Evolutionary conservation across 2,329 filamentous ascomycete species (phyloP).

Genomic region (Stagonosporopsis cucurbitacearum): DNA sequence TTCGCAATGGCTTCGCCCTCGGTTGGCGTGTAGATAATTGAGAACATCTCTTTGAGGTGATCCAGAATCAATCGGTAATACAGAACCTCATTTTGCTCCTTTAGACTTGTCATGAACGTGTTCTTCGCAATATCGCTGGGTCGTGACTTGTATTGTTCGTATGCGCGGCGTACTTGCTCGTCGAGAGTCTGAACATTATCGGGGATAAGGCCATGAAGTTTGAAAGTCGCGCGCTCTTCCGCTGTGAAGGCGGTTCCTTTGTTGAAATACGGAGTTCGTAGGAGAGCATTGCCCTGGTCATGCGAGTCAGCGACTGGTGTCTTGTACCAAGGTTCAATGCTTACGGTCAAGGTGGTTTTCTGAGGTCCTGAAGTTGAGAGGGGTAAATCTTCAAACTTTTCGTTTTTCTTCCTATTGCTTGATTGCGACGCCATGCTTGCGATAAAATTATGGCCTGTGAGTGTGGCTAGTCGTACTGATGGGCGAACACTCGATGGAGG

Average conservation of each 20-base stretch:
- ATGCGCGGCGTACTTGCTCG: constrained; percentile 77
- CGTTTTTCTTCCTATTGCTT: constrained; percentile 38
- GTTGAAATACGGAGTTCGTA: constrained; percentile 75
- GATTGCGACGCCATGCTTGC: constrained; percentile 20
- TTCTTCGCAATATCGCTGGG: constrained; percentile 78
- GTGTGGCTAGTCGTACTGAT: not conserved
- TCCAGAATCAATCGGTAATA: constrained; percentile 80
- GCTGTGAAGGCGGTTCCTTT: constrained; percentile 80
- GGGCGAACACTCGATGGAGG: not conserved
- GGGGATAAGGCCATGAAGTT: constrained; percentile 75
- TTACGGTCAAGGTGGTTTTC: constrained; percentile 50
- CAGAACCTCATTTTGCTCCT: constrained; percentile 83
- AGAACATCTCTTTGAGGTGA: constrained; percentile 86
- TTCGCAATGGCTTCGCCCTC: constrained; percentile 88
- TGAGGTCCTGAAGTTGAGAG: constrained; percentile 52
- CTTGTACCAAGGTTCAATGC: not conserved
- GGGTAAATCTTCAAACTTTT: constrained; percentile 48
- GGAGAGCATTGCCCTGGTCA: constrained; percentile 55
- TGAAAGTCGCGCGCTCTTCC: constrained; percentile 72
- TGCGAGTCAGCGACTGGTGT: not conserved
- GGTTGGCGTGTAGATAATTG: constrained; percentile 88
- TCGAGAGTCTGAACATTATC: constrained; percentile 75
- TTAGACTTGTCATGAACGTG: constrained; percentile 84
- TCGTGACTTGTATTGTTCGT: constrained; percentile 74
- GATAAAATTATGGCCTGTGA: not conserved